A percentile compares a stretch with the other conserved stretches of the same genome.
Evolutionary conservation across 441 rosid genomes (phyloP).

Genomic region (Euphorbia celastroides): DNA sequence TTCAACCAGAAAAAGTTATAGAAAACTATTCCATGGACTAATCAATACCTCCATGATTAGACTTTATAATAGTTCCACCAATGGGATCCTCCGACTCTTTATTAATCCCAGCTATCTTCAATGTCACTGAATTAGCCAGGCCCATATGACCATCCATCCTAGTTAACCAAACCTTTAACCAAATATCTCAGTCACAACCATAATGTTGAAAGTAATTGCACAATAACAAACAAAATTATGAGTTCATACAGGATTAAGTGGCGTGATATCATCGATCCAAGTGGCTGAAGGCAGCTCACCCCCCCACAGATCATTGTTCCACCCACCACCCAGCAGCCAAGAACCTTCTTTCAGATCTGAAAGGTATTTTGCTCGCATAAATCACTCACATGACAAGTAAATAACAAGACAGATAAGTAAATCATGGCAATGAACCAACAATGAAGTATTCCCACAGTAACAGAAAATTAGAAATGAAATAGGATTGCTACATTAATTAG

Average conservation of each 20-base stretch:
- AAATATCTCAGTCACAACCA: conserved; percentile 1
- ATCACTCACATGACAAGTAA: neutral
- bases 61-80: conserved; percentile 67
- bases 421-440: neutral
- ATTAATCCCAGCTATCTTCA: conserved; percentile 59
- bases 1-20: neutral
- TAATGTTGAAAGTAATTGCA: conserved; percentile 4
- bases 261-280: conserved; percentile 74
- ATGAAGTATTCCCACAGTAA: neutral
- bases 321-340: conserved; percentile 89
- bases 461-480: neutral
- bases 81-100: conserved; percentile 51
- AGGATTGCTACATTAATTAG: too few species aligned
- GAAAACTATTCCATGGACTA: neutral
- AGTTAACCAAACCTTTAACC: conserved; percentile 63
- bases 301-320: conserved; percentile 97
- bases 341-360: conserved; percentile 56
- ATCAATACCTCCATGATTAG: conserved; percentile 52
- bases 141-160: conserved; percentile 98
- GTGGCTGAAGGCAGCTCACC: conserved; percentile 76
- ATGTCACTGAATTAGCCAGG: conserved; percentile 70
- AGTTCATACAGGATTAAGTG: conserved; percentile 64
- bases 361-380: neutral
- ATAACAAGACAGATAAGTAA: neutral
- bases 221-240: conserved; percentile 11